phyloP scores from a whole-genome alignment of 2,329 filamentous ascomycete genomes.

The Colletotrichum filicis region DNA sequence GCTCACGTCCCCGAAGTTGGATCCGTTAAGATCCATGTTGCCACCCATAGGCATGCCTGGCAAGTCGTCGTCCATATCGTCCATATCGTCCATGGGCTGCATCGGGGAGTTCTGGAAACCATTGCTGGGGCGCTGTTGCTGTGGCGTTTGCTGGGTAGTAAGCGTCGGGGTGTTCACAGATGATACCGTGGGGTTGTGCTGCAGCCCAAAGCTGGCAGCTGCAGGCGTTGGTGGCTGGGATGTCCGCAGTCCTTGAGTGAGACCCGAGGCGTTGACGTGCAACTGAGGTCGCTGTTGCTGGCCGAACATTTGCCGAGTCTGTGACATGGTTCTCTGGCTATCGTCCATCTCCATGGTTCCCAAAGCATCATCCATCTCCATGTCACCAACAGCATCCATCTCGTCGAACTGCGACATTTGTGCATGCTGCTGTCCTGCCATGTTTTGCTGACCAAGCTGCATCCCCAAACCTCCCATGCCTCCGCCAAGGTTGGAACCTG shows the following conservation, averaged over 20 bases:
- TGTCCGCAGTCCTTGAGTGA: slow-evolving; percentile 81
- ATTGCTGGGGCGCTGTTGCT: slow-evolving; percentile 50
- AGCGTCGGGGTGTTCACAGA: slow-evolving; percentile 96
- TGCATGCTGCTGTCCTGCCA: slow-evolving; percentile 48
- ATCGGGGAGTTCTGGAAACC: slow-evolving; percentile 62
- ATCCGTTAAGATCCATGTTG: slow-evolving; percentile 67
- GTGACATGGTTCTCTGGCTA: slow-evolving; percentile 73
- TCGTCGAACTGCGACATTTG: slow-evolving; percentile 67
- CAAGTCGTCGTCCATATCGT: slow-evolving; percentile 80
- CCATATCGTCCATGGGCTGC: slow-evolving; percentile 75
- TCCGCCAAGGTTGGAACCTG: slow-evolving; percentile 25
- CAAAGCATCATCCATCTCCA: slow-evolving; percentile 94
- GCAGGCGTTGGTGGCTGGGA: slow-evolving; percentile 90
- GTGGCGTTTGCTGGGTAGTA: slow-evolving; percentile 77
- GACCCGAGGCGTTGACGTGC: slow-evolving; percentile 82
- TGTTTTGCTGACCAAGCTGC: slow-evolving; percentile 46
- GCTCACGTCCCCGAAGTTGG: slow-evolving; percentile 62
- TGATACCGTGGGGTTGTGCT: slow-evolving; percentile 95
- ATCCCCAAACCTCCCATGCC: slow-evolving; percentile 34
- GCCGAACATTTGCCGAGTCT: slow-evolving; percentile 75
- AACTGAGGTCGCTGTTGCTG: slow-evolving; percentile 76
- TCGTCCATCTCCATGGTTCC: slow-evolving; percentile 73
- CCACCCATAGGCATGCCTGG: slow-evolving; percentile 71
- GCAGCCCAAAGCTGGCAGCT: slow-evolving; percentile 79
- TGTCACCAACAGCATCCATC: slow-evolving; percentile 89